Conservation (phyloP, 2,329 filamentous ascomycete genomes). For the Xylaria sp. region DNA sequence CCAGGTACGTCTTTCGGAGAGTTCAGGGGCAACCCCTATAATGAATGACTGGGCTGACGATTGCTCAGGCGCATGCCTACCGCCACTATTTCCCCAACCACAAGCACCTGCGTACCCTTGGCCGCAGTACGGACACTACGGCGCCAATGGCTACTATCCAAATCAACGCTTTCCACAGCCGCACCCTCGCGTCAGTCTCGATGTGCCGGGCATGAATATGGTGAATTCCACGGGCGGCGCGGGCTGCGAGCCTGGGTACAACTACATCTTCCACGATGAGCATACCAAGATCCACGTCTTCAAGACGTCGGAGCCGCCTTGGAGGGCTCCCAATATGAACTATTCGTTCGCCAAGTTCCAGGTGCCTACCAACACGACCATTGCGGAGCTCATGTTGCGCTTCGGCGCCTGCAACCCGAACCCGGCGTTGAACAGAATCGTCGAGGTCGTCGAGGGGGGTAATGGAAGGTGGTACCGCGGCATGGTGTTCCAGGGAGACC, state of each 20-base stretch:
- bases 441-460: slow-evolving; percentile 65
- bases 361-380: slow-evolving; percentile 62
- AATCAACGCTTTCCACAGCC: slow-evolving; percentile 54
- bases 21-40: background rate
- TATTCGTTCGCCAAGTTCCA: slow-evolving; percentile 61
- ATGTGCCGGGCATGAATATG: slow-evolving; percentile 64
- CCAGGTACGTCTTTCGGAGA: slow-evolving; percentile 13
- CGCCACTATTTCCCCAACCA: background rate
- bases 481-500: slow-evolving; percentile 60
- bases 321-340: slow-evolving; percentile 58
- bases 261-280: slow-evolving; percentile 67
- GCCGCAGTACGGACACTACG: slow-evolving; percentile 16
- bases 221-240: slow-evolving; percentile 66
- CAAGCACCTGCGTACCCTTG: slow-evolving; percentile 11
- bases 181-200: slow-evolving; percentile 55
- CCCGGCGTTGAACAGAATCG: slow-evolving; percentile 65
- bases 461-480: slow-evolving; percentile 70
- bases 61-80: background rate
- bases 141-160: slow-evolving; percentile 24
- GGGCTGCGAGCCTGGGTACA: slow-evolving; percentile 70
- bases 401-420: slow-evolving; percentile 65
- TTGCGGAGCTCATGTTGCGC: slow-evolving; percentile 66
- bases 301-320: slow-evolving; percentile 61
- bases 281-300: slow-evolving; percentile 71
- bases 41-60: background rate